Conservation (phyloP, 2,329 filamentous ascomycete genomes). For the Orbilia javanica region DNA sequence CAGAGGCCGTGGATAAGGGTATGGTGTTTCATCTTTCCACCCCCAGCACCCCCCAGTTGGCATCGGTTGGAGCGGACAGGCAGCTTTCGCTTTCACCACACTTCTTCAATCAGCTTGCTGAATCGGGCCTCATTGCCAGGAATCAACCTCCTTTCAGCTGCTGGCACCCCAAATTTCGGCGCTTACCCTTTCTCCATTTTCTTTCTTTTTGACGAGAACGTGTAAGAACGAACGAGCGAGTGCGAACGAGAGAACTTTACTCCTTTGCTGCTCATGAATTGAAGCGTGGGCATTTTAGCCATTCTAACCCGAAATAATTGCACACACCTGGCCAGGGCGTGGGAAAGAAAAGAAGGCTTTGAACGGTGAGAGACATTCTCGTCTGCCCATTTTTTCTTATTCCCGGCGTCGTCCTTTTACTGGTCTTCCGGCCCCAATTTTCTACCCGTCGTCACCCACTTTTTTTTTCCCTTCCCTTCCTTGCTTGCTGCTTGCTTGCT, state of each 20-base stretch:
- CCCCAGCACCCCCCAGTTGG: constrained; percentile 43
- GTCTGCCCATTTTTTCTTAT: constrained; percentile 27
- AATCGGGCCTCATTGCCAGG: constrained; percentile 56
- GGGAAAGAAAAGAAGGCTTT: constrained; percentile 34
- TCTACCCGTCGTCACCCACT: constrained; percentile 53
- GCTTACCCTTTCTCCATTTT: constrained; percentile 45
- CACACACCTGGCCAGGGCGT: constrained; percentile 36
- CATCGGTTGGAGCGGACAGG: constrained; percentile 54
- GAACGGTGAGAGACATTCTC: constrained; percentile 52
- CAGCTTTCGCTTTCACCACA: constrained; percentile 46
- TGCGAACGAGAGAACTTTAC: constrained; percentile 45
- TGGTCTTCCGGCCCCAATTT: constrained; percentile 39
- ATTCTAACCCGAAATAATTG: constrained; percentile 58
- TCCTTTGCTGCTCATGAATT: constrained; percentile 50
- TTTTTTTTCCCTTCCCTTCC: constrained; percentile 44
- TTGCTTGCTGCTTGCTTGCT: constrained; percentile 7
- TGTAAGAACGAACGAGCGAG: constrained; percentile 37
- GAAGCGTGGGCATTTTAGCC: constrained; percentile 44
- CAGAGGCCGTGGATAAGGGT: constrained; percentile 34
- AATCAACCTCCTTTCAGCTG: constrained; percentile 58
- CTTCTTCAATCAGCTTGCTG: constrained; percentile 58
- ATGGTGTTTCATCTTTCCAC: constrained; percentile 53
- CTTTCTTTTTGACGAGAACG: constrained; percentile 21
- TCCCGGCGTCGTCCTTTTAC: constrained; percentile 17
- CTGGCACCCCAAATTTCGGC: constrained; percentile 57